phyloP scores from a whole-genome alignment of 441 rosid genomes.

The Populus tomentosa region DNA sequence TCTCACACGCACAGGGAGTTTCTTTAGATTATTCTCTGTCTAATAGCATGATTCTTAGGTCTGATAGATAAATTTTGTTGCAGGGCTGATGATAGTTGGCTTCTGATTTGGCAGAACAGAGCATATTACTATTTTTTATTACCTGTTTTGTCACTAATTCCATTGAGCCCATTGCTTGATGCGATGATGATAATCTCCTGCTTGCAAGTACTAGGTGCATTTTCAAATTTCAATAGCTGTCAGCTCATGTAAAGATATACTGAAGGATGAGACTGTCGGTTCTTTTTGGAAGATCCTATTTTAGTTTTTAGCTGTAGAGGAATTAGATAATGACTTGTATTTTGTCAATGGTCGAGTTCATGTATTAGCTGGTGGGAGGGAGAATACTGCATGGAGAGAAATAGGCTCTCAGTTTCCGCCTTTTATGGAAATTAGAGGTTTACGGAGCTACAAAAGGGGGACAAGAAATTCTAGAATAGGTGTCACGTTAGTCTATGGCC shows the following conservation, averaged over 20 bases:
- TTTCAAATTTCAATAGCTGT: background rate
- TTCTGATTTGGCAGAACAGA: background rate
- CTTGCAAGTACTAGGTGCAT: background rate
- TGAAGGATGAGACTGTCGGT: background rate
- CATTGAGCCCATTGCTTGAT: background rate
- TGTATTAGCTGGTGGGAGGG: too few species aligned
- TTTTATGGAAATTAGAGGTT: too few species aligned
- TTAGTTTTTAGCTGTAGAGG: too few species aligned
- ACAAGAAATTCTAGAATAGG: background rate
- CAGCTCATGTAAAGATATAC: background rate
- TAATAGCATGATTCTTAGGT: background rate
- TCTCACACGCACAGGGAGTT: background rate
- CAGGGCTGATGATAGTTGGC: background rate
- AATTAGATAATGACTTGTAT: background rate
- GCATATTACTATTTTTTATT: background rate
- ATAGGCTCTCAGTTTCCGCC: too few species aligned
- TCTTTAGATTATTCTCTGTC: background rate
- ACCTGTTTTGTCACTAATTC: background rate
- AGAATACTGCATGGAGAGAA: too few species aligned
- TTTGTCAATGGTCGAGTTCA: too few species aligned
- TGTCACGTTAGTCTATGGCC: background rate
- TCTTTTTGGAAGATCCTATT: too few species aligned
- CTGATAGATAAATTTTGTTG: background rate
- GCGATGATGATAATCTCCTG: background rate
- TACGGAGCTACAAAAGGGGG: background rate